Conservation (phyloP, 495 filamentous ascomycete species). For the Talaromyces thailandensis region DNA sequence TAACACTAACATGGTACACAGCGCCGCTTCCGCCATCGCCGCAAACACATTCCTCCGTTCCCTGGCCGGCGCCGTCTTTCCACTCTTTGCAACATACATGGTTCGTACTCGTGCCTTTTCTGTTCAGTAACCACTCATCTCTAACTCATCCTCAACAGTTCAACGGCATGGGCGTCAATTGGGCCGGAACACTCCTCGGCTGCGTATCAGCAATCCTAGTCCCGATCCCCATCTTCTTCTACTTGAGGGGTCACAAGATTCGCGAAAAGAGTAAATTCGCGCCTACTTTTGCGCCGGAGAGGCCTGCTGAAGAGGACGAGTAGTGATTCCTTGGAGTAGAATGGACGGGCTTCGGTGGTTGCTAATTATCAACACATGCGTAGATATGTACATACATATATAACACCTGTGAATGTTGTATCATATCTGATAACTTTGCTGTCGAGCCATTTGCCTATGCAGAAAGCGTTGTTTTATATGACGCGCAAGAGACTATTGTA, state of each 20-base stretch:
- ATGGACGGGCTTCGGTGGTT: background rate
- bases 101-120: constrained; percentile 10
- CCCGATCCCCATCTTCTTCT: constrained; percentile 71
- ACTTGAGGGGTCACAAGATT: constrained; percentile 51
- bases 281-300: constrained; percentile 31
- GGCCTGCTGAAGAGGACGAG: background rate
- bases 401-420: background rate
- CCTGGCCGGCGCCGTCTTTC: constrained; percentile 67
- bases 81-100: constrained; percentile 76
- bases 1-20: constrained; percentile 13
- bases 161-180: constrained; percentile 62
- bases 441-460: background rate
- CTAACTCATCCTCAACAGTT: constrained; percentile 36
- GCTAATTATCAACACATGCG: background rate
- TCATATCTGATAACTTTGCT: background rate
- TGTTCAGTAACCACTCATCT: constrained; percentile 48
- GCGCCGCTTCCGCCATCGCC: constrained; percentile 77
- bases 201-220: constrained; percentile 57
- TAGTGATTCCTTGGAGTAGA: background rate
- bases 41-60: constrained; percentile 85
- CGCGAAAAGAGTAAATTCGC: constrained; percentile 60
- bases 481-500: background rate
- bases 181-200: constrained; percentile 67
- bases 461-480: background rate
- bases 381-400: background rate